Percentiles rank a stretch among this genome's conserved stretches.
phyloP scores from a whole-genome alignment of 805 yeast genomes.

The Suhomyces sp. region DNA sequence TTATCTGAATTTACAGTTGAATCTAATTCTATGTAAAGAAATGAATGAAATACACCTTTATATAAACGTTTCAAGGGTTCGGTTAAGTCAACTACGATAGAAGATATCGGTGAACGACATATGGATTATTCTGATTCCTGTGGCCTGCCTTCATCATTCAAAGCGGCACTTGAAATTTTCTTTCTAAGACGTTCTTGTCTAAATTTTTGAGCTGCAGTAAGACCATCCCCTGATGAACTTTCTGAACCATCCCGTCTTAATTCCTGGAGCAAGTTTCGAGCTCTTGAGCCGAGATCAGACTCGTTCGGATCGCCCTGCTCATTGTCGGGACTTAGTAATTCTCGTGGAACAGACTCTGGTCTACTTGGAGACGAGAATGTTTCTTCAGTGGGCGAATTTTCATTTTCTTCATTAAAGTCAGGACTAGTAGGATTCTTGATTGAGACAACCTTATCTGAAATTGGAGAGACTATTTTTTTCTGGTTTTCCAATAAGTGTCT shows the following conservation, averaged over 20 bases:
- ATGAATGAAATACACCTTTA: not conserved
- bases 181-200: slow-evolving; percentile 38
- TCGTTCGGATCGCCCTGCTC: slow-evolving; percentile 6
- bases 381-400: slow-evolving; percentile 14
- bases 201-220: slow-evolving; percentile 41
- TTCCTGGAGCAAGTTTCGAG: slow-evolving; percentile 61
- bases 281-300: slow-evolving; percentile 55
- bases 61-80: not conserved
- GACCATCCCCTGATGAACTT: slow-evolving; percentile 24
- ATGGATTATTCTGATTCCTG: not conserved
- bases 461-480: slow-evolving; percentile 12
- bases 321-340: slow-evolving; percentile 1
- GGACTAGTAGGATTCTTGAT: not conserved
- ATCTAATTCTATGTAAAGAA: slow-evolving; percentile 1
- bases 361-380: not conserved
- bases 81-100: not conserved
- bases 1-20: not conserved
- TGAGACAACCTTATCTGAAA: not conserved
- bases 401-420: slow-evolving; percentile 10
- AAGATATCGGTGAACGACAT: not conserved
- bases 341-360: not conserved
- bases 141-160: slow-evolving; percentile 3
- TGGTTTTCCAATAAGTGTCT: slow-evolving; percentile 50
- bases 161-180: slow-evolving; percentile 14
- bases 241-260: slow-evolving; percentile 39